Conservation (phyloP, 257 asterid species). For the Fraxinus anomala region DNA sequence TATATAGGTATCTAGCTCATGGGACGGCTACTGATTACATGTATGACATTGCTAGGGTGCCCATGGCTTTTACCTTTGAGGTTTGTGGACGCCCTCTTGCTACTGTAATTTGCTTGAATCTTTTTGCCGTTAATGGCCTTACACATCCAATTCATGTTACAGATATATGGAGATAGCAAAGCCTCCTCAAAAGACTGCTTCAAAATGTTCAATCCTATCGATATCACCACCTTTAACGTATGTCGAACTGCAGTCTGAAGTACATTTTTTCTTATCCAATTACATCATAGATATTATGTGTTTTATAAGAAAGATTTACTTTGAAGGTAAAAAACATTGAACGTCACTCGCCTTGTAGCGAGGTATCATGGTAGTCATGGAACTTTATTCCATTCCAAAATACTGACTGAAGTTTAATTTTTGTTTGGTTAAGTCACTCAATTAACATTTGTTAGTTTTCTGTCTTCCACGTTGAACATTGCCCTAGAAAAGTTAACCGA, state of each 20-base stretch:
- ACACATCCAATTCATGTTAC: constrained; percentile 30
- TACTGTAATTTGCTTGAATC: constrained; percentile 9
- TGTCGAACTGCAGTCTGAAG: constrained; percentile 21
- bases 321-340: background rate
- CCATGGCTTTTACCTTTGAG: constrained; percentile 98
- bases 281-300: background rate
- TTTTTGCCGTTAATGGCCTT: constrained; percentile 11
- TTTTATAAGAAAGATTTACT: background rate
- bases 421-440: background rate
- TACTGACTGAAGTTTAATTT: background rate
- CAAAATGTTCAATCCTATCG: constrained; percentile 91
- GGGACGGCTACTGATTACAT: constrained; percentile 98
- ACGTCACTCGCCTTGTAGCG: background rate
- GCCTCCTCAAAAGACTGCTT: constrained; percentile 94
- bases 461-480: background rate
- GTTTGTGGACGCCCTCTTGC: constrained; percentile 38
- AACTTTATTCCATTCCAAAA: background rate
- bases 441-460: background rate
- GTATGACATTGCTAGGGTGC: constrained; percentile 91
- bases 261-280: background rate
- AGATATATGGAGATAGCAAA: constrained; percentile 88
- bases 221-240: constrained; percentile 85
- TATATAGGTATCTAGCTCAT: constrained; percentile 84
- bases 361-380: background rate
- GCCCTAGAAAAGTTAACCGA: background rate